Evolutionary conservation across 73 alveolate species (phyloP).

Genomic region (Paramecium sexaurelia): DNA sequence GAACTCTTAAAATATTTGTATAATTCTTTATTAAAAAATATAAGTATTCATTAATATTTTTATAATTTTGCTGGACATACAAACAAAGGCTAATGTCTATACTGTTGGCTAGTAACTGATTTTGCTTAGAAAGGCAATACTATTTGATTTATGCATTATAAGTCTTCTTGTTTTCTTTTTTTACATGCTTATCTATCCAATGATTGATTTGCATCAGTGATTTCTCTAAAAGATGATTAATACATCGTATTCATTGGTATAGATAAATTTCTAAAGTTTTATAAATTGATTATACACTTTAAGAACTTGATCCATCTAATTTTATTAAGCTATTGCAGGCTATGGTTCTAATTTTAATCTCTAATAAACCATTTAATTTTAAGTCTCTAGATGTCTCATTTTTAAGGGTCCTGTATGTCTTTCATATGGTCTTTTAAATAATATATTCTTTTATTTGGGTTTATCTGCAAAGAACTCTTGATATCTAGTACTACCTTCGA

Average conservation of each 20-base stretch:
- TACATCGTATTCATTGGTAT: constrained; percentile 28
- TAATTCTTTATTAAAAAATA: neutral
- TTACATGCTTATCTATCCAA: neutral
- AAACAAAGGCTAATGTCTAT: neutral
- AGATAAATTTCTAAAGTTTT: neutral
- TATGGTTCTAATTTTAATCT: neutral
- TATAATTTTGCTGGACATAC: constrained; percentile 6
- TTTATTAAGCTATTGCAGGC: neutral
- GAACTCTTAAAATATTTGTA: constrained; percentile 8
- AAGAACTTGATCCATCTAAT: neutral
- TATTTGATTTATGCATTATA: constrained; percentile 20
- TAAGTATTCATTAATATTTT: constrained; percentile 26
- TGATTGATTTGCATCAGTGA: neutral
- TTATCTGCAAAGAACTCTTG: constrained; percentile 16
- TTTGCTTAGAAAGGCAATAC: neutral
- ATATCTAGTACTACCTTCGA: constrained; percentile 2
- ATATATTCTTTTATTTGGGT: neutral
- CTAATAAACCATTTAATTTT: neutral
- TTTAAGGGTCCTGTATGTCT: neutral
- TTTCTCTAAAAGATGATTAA: neutral
- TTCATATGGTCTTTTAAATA: neutral
- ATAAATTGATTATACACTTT: neutral
- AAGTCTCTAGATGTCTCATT: neutral
- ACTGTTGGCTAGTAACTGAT: neutral
- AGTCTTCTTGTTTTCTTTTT: neutral